A percentile compares a stretch with the other conserved stretches of the same genome.
Conservation (phyloP, 306 rosid genomes). For the Mucuna pruriens region DNA sequence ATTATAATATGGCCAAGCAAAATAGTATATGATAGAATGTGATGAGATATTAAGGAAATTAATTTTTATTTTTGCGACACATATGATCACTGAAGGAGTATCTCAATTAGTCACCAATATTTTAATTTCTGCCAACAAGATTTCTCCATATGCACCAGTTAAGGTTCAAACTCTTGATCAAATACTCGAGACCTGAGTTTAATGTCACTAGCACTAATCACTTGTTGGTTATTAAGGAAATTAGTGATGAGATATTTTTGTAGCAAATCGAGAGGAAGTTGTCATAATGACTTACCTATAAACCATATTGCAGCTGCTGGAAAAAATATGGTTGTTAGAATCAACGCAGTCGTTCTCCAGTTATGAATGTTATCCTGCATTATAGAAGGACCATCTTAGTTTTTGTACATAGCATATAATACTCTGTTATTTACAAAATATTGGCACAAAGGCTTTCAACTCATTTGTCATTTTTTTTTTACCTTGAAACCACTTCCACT, state of each 20-base stretch:
- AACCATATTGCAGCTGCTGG: conserved; percentile 86
- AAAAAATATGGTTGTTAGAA: conserved; percentile 73
- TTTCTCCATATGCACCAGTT: too few species aligned
- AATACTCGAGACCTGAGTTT: too few species aligned
- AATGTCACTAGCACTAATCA: too few species aligned
- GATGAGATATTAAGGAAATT: too few species aligned
- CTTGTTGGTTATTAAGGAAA: too few species aligned
- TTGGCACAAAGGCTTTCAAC: neutral
- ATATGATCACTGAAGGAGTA: too few species aligned
- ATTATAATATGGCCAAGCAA: neutral
- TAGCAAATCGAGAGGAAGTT: conserved; percentile 23
- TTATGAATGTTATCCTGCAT: conserved; percentile 73
- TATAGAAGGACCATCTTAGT: neutral
- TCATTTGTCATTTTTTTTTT: neutral
- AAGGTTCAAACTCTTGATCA: too few species aligned
- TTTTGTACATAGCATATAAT: neutral
- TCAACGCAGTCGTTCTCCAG: conserved; percentile 82
- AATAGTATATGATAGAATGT: neutral
- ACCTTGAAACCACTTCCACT: neutral
- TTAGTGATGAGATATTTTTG: neutral
- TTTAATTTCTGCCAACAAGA: too few species aligned
- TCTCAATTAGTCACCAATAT: too few species aligned
- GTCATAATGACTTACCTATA: conserved; percentile 53
- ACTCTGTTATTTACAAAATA: neutral
- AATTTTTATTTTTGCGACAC: too few species aligned